A percentile compares a stretch with the other conserved stretches of the same genome.
Evolutionary conservation across 2,329 filamentous ascomycete genomes (phyloP).

Genomic region (Passalora sequoiae): DNA sequence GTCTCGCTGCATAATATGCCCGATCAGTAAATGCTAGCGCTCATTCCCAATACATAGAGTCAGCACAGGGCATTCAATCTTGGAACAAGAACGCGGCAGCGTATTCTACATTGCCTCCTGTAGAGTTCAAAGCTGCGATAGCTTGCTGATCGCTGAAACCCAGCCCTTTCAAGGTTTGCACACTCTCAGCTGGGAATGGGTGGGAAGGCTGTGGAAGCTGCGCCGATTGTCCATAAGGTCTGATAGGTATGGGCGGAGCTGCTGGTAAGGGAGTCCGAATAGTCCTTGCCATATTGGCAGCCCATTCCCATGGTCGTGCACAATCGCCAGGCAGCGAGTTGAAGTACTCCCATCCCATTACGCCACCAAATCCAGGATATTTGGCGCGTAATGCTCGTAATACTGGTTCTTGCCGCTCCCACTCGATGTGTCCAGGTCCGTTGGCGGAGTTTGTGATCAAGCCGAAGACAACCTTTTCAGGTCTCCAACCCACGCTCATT

Average conservation of each 20-base stretch:
- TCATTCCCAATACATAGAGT: no score
- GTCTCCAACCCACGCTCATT: constrained; percentile 61
- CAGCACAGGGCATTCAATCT: constrained; percentile 22
- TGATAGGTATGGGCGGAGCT: constrained; percentile 27
- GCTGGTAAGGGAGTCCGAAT: constrained; percentile 33
- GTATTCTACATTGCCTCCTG: constrained; percentile 46
- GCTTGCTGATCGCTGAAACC: constrained; percentile 45
- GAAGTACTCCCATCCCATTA: constrained; percentile 96
- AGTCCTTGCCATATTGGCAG: constrained; percentile 55
- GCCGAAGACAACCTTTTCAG: constrained; percentile 71
- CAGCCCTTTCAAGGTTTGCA: constrained; percentile 42
- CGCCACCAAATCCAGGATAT: constrained; percentile 70
- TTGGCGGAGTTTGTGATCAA: constrained; percentile 74
- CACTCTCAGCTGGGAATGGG: constrained; percentile 40
- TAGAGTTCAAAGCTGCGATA: constrained; percentile 45
- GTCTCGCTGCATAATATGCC: constrained; percentile 10
- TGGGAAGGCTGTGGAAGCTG: constrained; percentile 32
- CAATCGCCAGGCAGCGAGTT: constrained; percentile 65
- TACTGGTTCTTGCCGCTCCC: constrained; percentile 53
- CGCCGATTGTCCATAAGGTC: constrained; percentile 26
- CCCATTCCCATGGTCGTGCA: constrained; percentile 71
- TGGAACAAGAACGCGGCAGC: constrained; percentile 47
- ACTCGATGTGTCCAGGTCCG: constrained; percentile 53
- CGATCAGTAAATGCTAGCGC: no score
- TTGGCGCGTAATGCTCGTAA: constrained; percentile 53